A percentile compares a stretch with the other conserved stretches of the same genome.
Conservation (phyloP, 257 asterid species). For the Plantago major region DNA sequence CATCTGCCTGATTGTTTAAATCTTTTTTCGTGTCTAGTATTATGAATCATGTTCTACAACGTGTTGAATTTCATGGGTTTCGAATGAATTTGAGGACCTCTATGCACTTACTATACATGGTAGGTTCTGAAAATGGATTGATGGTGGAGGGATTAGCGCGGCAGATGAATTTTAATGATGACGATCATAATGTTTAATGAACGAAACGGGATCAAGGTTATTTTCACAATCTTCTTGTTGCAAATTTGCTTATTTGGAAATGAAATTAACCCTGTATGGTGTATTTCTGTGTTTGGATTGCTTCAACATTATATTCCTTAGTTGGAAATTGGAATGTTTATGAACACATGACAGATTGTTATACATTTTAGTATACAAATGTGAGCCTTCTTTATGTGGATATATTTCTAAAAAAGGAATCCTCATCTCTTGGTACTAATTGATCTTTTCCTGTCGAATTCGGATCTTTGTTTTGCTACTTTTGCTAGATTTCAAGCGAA, state of each 20-base stretch:
- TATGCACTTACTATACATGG: constrained; percentile 13
- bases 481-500: constrained; percentile 16
- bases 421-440: constrained; percentile 22
- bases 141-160: too few relatives aligned
- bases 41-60: constrained; percentile 10
- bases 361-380: constrained; percentile 2
- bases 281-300: neutral
- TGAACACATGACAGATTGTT: constrained; percentile 9
- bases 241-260: constrained; percentile 16
- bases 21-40: constrained; percentile 8
- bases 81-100: constrained; percentile 22
- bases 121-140: constrained; percentile 19
- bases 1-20: constrained; percentile 39
- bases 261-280: constrained; percentile 10
- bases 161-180: too few relatives aligned
- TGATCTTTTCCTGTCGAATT: constrained; percentile 18
- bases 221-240: constrained; percentile 13
- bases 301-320: neutral
- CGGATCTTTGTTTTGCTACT: constrained; percentile 19
- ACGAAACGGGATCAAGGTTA: constrained; percentile 20
- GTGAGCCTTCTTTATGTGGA: constrained; percentile 7
- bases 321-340: constrained; percentile 1
- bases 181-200: constrained; percentile 21
- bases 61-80: neutral
- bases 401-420: constrained; percentile 16